phyloP scores from a whole-genome alignment of 768 basidiomycete species.

The Mycena maculata region DNA sequence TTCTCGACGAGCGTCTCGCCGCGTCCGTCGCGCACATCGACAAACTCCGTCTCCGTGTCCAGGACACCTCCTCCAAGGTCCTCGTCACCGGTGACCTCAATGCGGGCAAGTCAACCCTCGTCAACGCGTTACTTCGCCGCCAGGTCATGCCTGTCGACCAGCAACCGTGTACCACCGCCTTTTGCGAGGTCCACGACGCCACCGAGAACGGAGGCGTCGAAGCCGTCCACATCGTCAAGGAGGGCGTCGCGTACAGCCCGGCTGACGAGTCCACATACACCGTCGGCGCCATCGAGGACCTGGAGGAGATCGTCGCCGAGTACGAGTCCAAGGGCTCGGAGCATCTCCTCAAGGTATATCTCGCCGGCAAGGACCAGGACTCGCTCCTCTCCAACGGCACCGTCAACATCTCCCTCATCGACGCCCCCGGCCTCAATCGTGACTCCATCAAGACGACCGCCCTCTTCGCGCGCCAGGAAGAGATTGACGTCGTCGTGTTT shows the following conservation, averaged over 20 bases:
- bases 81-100: conserved; percentile 98
- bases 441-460: conserved; percentile 96
- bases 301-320: conserved; percentile 84
- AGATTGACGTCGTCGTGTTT: conserved; percentile 98
- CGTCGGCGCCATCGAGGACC: conserved; percentile 69
- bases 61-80: conserved; percentile 94
- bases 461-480: conserved; percentile 94
- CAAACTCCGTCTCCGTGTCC: conserved; percentile 85
- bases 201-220: conserved; percentile 83
- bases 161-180: conserved; percentile 96
- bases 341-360: conserved; percentile 87
- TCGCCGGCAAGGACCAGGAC: conserved; percentile 80
- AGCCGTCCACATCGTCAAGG: conserved; percentile 86
- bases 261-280: conserved; percentile 83
- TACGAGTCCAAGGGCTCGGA: conserved; percentile 69
- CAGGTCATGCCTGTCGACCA: conserved; percentile 98
- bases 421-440: conserved; percentile 96
- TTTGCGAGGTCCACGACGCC: conserved; percentile 96
- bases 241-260: conserved; percentile 74
- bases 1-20: conserved; percentile 87
- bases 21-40: conserved; percentile 82
- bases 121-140: conserved; percentile 92
- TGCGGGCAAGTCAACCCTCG: conserved; percentile 97
- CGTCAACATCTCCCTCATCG: conserved; percentile 97
- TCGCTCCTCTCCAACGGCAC: conserved; percentile 95